Base-by-base conservation (phyloP, 2,329 filamentous ascomycete species). In the Diaporthe sp. region DNA sequence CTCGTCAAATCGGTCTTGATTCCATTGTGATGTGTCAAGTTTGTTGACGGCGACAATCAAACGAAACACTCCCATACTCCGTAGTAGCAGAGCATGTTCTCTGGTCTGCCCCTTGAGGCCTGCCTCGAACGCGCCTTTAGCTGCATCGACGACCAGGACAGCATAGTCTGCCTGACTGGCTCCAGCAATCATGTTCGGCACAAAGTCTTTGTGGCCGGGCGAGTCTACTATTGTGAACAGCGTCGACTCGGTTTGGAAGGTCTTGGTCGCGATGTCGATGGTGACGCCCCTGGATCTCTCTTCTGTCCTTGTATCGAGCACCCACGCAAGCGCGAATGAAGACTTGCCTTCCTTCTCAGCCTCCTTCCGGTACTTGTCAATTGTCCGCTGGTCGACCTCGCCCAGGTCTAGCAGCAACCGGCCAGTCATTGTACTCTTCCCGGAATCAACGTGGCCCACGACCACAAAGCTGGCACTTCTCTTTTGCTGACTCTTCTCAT, bases 111-210 rank as follows among this genome's bases (percentile, higher is more conserved):
- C 97, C 81, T 94, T 96, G 44, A 98, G 87, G 0, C 97, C 97
- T 4, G 95, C 95, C 83, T 99, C 97, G 79, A 98, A 98, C 47
- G 96, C 96, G 47, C 96, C 97, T 0, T 92, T 95, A 75, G 94
- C 93, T 6, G 96, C 94, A 82, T 99, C 97, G 76, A 99, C 95
- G 28, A 99, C 97, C 4, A 99, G 87, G 0, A 99, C 94, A 0
- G 96, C 97, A 84, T 98, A 97, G 83, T 99, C 97, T 13, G 97
- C 97, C 84, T 98, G 96, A 76, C 94, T 97, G 4, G 96, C 95
- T 20, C 97, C 97, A 2, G 96, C 96, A 82, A 99, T 98, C 97
- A 99, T 99, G 83, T 98, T 99, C 0, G 97, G 97, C 28, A 99
- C 95, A 82, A 98, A 99, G 82, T 99, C 97, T 76, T 93, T 91